These are phyloP conservation scores for Glebionis coronaria DNA, from an alignment of 129 eudicot species.

Conservation along the genomic window DNA sequence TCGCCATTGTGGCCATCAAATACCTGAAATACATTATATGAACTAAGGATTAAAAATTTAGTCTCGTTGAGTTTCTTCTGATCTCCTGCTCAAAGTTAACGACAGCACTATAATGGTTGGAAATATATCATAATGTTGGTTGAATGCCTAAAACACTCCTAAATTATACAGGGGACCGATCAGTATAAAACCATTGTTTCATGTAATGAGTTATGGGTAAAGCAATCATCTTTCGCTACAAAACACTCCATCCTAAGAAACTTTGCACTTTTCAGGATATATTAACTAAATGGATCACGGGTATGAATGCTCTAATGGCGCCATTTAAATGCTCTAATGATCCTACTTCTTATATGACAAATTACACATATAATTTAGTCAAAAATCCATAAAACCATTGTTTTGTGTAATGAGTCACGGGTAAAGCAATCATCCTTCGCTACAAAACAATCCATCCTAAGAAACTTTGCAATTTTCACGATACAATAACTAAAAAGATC, in stretches of 20 bases:
- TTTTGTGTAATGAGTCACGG: too few species aligned
- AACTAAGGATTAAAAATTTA: not conserved
- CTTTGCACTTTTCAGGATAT: not conserved
- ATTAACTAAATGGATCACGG: constrained; percentile 8
- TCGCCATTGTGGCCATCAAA: constrained; percentile 90
- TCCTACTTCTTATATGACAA: constrained; percentile 6
- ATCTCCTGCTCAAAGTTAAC: not conserved
- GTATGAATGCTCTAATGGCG: too few species aligned
- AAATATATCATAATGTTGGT: not conserved
- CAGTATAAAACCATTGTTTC: not conserved
- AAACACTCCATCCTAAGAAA: not conserved
- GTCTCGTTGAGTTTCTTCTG: not conserved
- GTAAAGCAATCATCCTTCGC: too few species aligned
- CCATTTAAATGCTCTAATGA: too few species aligned
- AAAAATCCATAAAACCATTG: too few species aligned
- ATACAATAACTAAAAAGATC: too few species aligned
- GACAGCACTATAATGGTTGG: too few species aligned
- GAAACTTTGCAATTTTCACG: too few species aligned
- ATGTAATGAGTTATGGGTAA: constrained; percentile 9
- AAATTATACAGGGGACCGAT: not conserved
- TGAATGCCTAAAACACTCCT: constrained; percentile 3
- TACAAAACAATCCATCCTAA: too few species aligned
- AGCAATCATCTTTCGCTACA: constrained; percentile 1
- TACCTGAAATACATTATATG: constrained; percentile 36
- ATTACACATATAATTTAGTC: not conserved